Evolutionary conservation across 1,139 yeast genomes (phyloP).

Genomic region (Kodamaea derodonti): DNA sequence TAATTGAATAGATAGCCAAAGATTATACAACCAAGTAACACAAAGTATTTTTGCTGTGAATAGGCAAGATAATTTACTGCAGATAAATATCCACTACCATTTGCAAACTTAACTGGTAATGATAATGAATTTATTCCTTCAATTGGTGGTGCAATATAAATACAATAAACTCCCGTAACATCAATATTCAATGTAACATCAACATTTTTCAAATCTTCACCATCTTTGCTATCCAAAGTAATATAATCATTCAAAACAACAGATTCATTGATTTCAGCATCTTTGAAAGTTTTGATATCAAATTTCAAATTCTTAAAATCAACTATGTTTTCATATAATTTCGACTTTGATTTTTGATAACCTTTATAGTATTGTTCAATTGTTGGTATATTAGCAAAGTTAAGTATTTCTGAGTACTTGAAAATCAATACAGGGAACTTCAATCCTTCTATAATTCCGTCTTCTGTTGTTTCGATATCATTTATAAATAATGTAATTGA

Average conservation of each 20-base stretch:
- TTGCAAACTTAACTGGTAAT: slow-evolving; percentile 20
- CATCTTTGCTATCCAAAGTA: slow-evolving; percentile 4
- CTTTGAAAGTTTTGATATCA: slow-evolving; percentile 4
- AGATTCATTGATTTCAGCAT: slow-evolving; percentile 4
- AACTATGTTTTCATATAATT: slow-evolving; percentile 12
- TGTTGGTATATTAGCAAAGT: slow-evolving; percentile 21
- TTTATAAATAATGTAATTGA: slow-evolving; percentile 5
- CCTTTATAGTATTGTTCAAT: slow-evolving; percentile 12
- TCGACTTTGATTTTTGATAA: slow-evolving; percentile 10
- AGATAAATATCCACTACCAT: slow-evolving; percentile 28
- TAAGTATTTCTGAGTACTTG: slow-evolving; percentile 21
- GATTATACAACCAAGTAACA: slow-evolving; percentile 16
- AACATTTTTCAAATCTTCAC: slow-evolving; percentile 6
- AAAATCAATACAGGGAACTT: slow-evolving; percentile 25
- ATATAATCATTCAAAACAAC: slow-evolving; percentile 10
- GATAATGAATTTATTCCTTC: slow-evolving; percentile 11
- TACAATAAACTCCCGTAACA: slow-evolving; percentile 32
- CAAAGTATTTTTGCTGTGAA: slow-evolving; percentile 15
- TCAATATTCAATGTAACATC: slow-evolving; percentile 15
- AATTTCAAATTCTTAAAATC: slow-evolving; percentile 8
- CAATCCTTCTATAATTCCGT: slow-evolving; percentile 4
- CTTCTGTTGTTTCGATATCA: slow-evolving; percentile 2
- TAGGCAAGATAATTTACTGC: slow-evolving; percentile 19
- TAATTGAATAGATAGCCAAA: slow-evolving; percentile 24
- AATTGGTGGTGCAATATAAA: slow-evolving; percentile 26